Conservation (phyloP, 345 rosid genomes). For the Populus euphratica region DNA sequence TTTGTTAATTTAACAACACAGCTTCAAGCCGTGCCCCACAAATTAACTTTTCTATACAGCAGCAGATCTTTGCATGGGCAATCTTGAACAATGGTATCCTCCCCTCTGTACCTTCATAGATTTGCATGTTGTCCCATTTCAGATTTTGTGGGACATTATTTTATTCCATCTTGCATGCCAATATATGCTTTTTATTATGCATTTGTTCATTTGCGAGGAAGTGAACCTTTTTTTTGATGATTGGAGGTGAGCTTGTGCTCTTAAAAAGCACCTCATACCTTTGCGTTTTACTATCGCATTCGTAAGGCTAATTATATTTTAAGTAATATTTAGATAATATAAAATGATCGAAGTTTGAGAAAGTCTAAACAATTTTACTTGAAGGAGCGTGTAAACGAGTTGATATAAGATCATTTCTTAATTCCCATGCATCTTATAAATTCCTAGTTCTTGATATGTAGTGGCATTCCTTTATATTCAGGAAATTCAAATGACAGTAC, state of each 20-base stretch:
- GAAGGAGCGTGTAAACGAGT: not conserved
- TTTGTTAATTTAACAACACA: not conserved
- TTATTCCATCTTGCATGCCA: slow-evolving; percentile 17
- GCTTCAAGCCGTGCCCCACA: not conserved
- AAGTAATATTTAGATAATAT: too few relatives aligned
- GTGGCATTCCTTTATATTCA: not conserved
- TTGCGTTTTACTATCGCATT: not conserved
- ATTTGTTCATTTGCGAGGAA: slow-evolving; percentile 1
- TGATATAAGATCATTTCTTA: not conserved
- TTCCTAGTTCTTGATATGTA: not conserved
- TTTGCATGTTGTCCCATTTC: slow-evolving; percentile 33
- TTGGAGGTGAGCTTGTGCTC: slow-evolving; percentile 13
- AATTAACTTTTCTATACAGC: slow-evolving; percentile 14
- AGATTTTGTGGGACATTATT: slow-evolving; percentile 41
- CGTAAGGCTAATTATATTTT: not conserved
- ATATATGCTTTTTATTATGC: not conserved
- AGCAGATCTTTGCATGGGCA: slow-evolving; percentile 30
- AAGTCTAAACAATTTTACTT: too few relatives aligned
- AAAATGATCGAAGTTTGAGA: too few relatives aligned
- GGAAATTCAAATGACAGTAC: not conserved
- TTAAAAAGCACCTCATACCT: slow-evolving; percentile 12
- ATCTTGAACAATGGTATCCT: slow-evolving; percentile 30
- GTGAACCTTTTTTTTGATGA: slow-evolving; percentile 8
- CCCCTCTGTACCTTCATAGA: slow-evolving; percentile 25
- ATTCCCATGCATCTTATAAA: not conserved